Conservation (phyloP, 306 rosid species). For the Quercus agrifolia region DNA sequence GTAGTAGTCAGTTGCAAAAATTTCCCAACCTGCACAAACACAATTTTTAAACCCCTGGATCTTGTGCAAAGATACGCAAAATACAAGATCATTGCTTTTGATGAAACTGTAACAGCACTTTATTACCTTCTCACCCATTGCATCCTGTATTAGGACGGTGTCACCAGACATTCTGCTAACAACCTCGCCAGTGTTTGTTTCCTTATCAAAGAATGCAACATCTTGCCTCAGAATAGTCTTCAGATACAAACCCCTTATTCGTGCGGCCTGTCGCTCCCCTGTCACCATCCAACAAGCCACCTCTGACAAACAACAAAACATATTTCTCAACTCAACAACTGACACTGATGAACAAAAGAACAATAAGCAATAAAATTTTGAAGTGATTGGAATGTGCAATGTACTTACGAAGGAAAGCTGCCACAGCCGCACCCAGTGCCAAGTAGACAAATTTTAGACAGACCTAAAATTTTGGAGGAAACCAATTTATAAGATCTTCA, state of each 20-base stretch:
- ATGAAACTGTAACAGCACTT: background rate
- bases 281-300: constrained; percentile 44
- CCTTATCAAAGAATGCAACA: constrained; percentile 18
- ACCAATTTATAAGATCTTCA: background rate
- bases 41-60: background rate
- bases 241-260: constrained; percentile 28
- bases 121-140: constrained; percentile 30
- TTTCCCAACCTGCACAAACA: constrained; percentile 60
- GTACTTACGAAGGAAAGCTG: constrained; percentile 23
- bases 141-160: constrained; percentile 26
- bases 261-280: constrained; percentile 35
- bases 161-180: constrained; percentile 25
- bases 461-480: background rate
- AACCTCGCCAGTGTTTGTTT: constrained; percentile 22
- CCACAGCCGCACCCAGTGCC: constrained; percentile 1
- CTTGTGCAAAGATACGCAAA: background rate
- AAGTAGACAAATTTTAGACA: constrained; percentile 14
- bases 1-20: constrained; percentile 46
- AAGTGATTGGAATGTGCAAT: background rate
- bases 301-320: constrained; percentile 13
- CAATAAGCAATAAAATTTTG: background rate
- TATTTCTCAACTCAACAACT: background rate
- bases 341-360: background rate
- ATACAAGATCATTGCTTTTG: background rate
- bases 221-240: constrained; percentile 35